Conservation (phyloP, 352 stramenopile genomes). For the Phytophthora megakarya region DNA sequence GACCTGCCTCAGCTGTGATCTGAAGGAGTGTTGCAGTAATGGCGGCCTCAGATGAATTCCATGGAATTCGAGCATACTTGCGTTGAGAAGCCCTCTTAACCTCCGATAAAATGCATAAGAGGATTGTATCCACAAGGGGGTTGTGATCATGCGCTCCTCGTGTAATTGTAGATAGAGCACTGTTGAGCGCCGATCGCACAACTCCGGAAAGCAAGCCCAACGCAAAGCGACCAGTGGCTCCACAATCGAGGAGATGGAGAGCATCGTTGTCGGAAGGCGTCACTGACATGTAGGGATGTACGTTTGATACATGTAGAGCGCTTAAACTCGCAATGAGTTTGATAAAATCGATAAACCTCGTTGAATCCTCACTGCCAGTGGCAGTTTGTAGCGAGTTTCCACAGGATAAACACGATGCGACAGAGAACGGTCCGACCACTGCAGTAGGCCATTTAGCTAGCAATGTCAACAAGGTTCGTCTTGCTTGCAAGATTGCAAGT, state of each 20-base stretch:
- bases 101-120: constrained; percentile 65
- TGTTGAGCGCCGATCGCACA: constrained; percentile 50
- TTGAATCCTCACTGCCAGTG: constrained; percentile 41
- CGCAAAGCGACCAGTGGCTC: constrained; percentile 60
- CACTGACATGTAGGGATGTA: constrained; percentile 30
- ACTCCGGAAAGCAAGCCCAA: constrained; percentile 57
- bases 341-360: constrained; percentile 81
- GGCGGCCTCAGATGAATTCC: constrained; percentile 72
- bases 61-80: constrained; percentile 83
- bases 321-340: constrained; percentile 81
- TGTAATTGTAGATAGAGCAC: constrained; percentile 33
- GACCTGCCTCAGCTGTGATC: constrained; percentile 64
- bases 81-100: constrained; percentile 73
- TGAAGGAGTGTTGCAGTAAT: constrained; percentile 79
- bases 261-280: constrained; percentile 46
- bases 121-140: constrained; percentile 55
- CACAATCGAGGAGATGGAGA: constrained; percentile 59
- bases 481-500: constrained; percentile 82
- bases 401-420: constrained; percentile 50
- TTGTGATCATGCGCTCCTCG: constrained; percentile 28
- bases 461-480: constrained; percentile 73
- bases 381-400: not conserved
- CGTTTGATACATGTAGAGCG: constrained; percentile 45
- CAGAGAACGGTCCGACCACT: constrained; percentile 59
- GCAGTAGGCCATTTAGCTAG: constrained; percentile 77